These are phyloP conservation scores for Populus trichocarpa DNA, from an alignment of 441 rosid genomes.

Conservation along the genomic window DNA sequence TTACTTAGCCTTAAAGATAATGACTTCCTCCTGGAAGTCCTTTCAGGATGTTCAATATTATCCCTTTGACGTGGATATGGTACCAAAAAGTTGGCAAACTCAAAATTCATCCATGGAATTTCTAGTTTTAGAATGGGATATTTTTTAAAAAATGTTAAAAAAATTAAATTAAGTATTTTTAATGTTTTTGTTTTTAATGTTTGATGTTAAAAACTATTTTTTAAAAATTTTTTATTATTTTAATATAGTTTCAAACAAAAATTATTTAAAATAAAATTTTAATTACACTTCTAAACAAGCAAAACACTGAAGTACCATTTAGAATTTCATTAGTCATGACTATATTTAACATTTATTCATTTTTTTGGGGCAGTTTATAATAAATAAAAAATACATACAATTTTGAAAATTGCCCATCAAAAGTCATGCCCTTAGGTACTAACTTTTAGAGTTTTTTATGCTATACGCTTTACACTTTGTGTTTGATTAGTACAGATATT, in stretches of 20 bases:
- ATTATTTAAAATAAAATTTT: no score
- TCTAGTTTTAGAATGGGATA: not conserved
- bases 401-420: not conserved
- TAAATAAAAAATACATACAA: not conserved
- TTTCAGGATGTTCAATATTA: not conserved
- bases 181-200: no score
- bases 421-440: not conserved
- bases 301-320: no score
- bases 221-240: no score
- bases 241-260: no score
- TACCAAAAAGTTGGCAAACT: not conserved
- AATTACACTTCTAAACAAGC: no score
- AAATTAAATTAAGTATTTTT: no score
- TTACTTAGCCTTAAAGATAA: not conserved
- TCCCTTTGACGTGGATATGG: no score
- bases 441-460: not conserved
- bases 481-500: not conserved
- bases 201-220: no score
- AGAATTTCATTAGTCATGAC: not conserved
- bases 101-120: not conserved
- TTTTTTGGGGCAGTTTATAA: not conserved
- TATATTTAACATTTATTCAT: not conserved
- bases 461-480: not conserved
- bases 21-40: no score
- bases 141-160: no score